phyloP scores from a whole-genome alignment of 164 flowering plant genomes.

The Cinnamomum micranthum region DNA sequence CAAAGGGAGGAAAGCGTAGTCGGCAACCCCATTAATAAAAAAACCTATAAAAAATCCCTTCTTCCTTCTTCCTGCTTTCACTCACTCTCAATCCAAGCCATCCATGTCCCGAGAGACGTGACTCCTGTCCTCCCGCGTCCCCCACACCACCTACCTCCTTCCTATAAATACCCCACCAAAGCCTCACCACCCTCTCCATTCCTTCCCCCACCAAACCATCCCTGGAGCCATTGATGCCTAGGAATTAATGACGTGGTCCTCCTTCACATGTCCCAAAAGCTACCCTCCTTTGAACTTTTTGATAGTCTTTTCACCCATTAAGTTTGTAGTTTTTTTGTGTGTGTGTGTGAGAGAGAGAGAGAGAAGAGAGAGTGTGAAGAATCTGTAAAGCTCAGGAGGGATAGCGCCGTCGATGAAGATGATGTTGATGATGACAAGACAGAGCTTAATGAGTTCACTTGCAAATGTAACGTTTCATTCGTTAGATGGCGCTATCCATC shows the following conservation, averaged over 20 bases:
- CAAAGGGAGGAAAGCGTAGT: background rate
- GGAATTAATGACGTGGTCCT: background rate
- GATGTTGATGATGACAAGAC: background rate
- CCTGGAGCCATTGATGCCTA: background rate
- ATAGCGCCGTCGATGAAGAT: conserved; percentile 43
- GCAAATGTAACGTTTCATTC: background rate
- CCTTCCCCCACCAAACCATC: background rate
- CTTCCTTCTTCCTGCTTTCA: too few species aligned
- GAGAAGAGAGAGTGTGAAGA: conserved; percentile 16
- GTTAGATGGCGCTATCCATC: conserved; percentile 16
- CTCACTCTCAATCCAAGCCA: too few species aligned
- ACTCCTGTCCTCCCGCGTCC: too few species aligned
- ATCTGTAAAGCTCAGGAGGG: conserved; percentile 72
- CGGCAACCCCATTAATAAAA: background rate
- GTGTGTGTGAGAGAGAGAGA: background rate
- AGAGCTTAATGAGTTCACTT: background rate
- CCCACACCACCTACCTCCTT: background rate
- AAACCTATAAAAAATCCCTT: too few species aligned
- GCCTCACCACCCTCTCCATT: background rate
- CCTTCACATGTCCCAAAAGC: background rate
- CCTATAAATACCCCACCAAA: background rate
- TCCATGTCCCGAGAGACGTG: too few species aligned
- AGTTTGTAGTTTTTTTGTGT: background rate
- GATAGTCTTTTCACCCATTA: background rate
- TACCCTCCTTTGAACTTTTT: background rate